Evolutionary conservation across 2,329 filamentous ascomycete genomes (phyloP), one percentile per base, ranked within the genome.

Genomic region (Malbranchea cinnamomea): DNA sequence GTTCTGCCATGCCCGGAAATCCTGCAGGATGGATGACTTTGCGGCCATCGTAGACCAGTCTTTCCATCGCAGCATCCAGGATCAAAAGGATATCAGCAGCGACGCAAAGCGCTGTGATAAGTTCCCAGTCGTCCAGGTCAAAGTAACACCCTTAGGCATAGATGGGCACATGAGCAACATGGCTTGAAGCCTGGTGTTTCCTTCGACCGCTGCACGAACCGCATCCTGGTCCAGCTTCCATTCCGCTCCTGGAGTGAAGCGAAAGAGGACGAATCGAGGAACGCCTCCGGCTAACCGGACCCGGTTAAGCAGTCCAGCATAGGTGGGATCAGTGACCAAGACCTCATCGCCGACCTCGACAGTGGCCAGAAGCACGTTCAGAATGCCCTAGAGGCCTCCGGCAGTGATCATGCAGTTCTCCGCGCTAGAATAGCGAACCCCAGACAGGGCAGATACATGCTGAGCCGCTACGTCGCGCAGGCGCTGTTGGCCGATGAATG

Each of bases 361-460:
- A 13, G 31, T 33, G 18, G 31, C 31, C 8, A 33, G 26, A 9
- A 33, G 31, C 6, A 33, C 31, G 14, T 33, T 33, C 13, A 33
- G 16, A n/a, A 33, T 33, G 8, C 25, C 31, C 6, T 16, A 28
- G 8, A 33, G 31, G 3, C 31, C 31, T n/a, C 31, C 25, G 3
- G 31, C 18, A n/a, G 25, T 22, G 11, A 33, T 28, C 5, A 33
- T 16, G 20, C 31, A 33, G 14, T 33, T 33, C 5, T 33, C 24
- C 18, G 12, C 18, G 26, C 14, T 20, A 10, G 26, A 18, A 20
- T 28, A 33, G 6, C n/a, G 15, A 6, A 28, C 12, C 4, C 31
- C 31, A 13, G 31, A 22, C 10, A 33, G 8, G 10, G 24, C 16
- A 6, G 31, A 28, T n/a, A 33, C 31, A 23, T 33, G 31, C 9